A percentile compares a stretch with the other conserved stretches of the same genome.
These are phyloP conservation scores for Draba incana DNA, from an alignment of 345 rosid genomes.

Conservation along the genomic window DNA sequence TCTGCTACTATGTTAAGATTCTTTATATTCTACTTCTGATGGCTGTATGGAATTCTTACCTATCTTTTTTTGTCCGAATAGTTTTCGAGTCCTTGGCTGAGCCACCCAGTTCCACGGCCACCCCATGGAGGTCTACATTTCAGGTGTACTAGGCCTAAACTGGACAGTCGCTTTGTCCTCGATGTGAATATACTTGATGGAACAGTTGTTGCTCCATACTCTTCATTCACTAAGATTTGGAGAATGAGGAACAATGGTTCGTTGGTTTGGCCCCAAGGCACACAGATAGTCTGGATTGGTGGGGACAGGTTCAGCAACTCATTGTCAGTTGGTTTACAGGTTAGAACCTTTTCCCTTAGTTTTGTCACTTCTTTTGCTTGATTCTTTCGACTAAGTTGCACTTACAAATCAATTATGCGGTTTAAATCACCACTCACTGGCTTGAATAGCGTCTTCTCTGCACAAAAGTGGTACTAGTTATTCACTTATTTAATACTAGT, in stretches of 20 bases:
- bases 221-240: conserved; percentile 89
- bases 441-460: conserved; percentile 7
- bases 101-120: conserved; percentile 35
- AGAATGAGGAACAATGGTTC: conserved; percentile 83
- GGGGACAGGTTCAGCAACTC: conserved; percentile 64
- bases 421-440: neutral
- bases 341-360: conserved; percentile 29
- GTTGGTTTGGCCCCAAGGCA: conserved; percentile 65
- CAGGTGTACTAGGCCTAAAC: conserved; percentile 50
- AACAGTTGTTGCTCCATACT: conserved; percentile 71
- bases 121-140: conserved; percentile 31
- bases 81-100: conserved; percentile 43
- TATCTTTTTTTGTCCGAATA: conserved; percentile 9
- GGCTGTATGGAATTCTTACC: conserved; percentile 16
- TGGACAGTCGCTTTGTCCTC: conserved; percentile 74
- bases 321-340: conserved; percentile 61
- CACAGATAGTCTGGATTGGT: conserved; percentile 73
- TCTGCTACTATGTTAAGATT: conserved; percentile 24
- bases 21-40: neutral
- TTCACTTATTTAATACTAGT: neutral
- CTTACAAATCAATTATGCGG: conserved; percentile 2
- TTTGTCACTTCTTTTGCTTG: conserved; percentile 15
- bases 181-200: conserved; percentile 94
- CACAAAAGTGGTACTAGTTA: neutral
- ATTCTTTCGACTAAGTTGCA: neutral